A percentile compares a stretch with the other conserved stretches of the same genome.
Conservation (phyloP, 192 early-diverging fungal genomes). For the Funneliformis geosporum region DNA sequence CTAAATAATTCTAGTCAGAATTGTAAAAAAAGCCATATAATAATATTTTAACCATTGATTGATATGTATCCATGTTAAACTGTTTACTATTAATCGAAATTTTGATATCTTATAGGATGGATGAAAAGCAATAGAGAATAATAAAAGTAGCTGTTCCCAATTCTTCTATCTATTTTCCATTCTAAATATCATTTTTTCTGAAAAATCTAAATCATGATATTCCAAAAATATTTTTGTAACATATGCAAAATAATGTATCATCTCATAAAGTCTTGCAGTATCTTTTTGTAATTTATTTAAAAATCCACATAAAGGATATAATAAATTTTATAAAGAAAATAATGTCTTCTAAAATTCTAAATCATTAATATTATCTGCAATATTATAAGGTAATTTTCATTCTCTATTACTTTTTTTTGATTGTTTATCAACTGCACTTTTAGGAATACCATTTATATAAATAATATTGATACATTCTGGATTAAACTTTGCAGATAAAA, state of each 20-base stretch:
- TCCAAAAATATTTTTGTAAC: not conserved
- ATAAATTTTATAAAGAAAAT: slow-evolving; percentile 19
- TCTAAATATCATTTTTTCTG: not conserved
- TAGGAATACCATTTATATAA: not conserved
- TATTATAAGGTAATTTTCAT: not conserved
- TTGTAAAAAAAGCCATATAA: not conserved
- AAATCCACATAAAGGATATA: too few species aligned
- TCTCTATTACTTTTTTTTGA: not conserved
- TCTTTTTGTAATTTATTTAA: too few species aligned
- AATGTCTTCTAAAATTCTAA: not conserved
- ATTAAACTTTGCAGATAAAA: not conserved
- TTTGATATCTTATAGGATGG: not conserved
- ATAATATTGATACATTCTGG: not conserved
- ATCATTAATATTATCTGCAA: slow-evolving; percentile 8
- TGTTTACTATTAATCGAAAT: not conserved
- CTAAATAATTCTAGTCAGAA: not conserved
- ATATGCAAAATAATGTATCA: slow-evolving; percentile 13
- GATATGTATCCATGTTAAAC: not conserved
- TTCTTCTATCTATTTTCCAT: not conserved
- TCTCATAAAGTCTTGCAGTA: not conserved
- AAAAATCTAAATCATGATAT: too few species aligned
- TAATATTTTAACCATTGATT: not conserved
- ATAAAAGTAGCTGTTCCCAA: not conserved
- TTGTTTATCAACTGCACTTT: not conserved
- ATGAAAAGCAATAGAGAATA: slow-evolving; percentile 4